Conservation (phyloP, 2,329 filamentous ascomycete genomes). For the Plenodomus lindquistii region DNA sequence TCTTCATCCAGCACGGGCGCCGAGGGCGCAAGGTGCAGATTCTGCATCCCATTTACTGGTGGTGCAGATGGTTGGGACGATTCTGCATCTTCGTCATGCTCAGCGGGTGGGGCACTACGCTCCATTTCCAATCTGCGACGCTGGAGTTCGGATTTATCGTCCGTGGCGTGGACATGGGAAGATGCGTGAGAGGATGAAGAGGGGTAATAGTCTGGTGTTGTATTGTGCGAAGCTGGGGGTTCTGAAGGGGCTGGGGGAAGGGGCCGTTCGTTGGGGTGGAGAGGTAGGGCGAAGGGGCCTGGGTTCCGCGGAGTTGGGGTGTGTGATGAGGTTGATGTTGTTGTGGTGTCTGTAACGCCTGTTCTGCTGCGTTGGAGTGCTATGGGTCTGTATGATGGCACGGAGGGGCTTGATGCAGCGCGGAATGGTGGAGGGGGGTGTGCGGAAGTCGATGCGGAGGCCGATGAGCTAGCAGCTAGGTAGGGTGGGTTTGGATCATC, state of each 20-base stretch:
- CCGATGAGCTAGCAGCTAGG: conserved; percentile 19
- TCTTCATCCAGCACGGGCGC: conserved; percentile 41
- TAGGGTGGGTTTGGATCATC: conserved; percentile 31
- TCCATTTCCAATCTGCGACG: conserved; percentile 47
- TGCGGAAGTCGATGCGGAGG: conserved; percentile 21
- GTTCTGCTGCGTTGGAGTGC: conserved; percentile 20
- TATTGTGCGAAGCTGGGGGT: conserved; percentile 9
- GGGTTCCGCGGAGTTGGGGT: conserved; percentile 24
- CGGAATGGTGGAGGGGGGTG: conserved; percentile 34
- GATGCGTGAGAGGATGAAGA: conserved; percentile 31
- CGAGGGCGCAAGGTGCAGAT: conserved; percentile 25
- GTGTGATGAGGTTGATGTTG: conserved; percentile 23
- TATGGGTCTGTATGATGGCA: conserved; percentile 9
- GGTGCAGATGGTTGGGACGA: conserved; percentile 24
- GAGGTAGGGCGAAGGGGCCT: conserved; percentile 9
- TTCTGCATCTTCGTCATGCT: conserved; percentile 25
- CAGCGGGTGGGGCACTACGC: conserved; percentile 46
- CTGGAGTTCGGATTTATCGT: conserved; percentile 82
- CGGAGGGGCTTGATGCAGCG: conserved; percentile 14
- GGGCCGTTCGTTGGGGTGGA: conserved; percentile 19
- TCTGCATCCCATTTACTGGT: conserved; percentile 13
- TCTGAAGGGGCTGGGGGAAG: conserved; percentile 27
- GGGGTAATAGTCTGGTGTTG: conserved; percentile 32
- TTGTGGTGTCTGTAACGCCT: conserved; percentile 14
- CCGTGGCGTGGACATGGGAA: conserved; percentile 48